Evolutionary conservation across 1,139 yeast species (phyloP), one percentile per base, ranked within the genome.

Genomic region (Pneumocystis canis): DNA sequence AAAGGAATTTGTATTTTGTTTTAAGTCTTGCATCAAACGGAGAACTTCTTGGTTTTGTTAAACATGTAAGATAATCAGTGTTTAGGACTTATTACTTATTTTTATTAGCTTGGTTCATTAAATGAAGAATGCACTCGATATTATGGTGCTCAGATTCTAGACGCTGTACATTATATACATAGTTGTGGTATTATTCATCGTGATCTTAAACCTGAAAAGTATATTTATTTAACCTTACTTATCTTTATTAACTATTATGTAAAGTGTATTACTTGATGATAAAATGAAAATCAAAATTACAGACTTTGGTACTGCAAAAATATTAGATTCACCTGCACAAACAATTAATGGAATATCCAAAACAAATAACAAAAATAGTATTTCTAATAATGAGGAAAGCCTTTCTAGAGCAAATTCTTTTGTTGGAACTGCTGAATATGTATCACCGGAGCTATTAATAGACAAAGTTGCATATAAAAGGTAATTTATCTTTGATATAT

Each of bases 221-320:
- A 58, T 32, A 11, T 47, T 60, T 58, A 14, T 53, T 39, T 33
- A 32, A 71, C 84, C 86, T 54, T 31, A 25, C 7, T 7, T 54
- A 59, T 28, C 6, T 5, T 11, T 35, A 30, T 33, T 30, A 25
- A 47, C 14, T 11, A 25, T n/a, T 3, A 9, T 47, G 3, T 32
- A 9, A 31, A 65, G 67, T 67, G 75, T 77, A 58, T 76, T 92
- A 67, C 82, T 94, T 63, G 95, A 90, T 69, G 79, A 80, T 66
- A 84, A 87, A 65, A 84, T 87, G 83, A 84, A 87, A 67, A 79
- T 92, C 65, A 89, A 89, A 73, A 82, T 94, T 63, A 92, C 98
- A n/a, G 99, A 94, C 74, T 94, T 94, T 74, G 99, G 99, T 32
- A 94, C 98, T 0, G 98, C 98, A 1, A 90, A 89, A 72, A 75